Base-by-base conservation (phyloP, 2,329 filamentous ascomycete genomes). In the Lecanosticta acicola region DNA sequence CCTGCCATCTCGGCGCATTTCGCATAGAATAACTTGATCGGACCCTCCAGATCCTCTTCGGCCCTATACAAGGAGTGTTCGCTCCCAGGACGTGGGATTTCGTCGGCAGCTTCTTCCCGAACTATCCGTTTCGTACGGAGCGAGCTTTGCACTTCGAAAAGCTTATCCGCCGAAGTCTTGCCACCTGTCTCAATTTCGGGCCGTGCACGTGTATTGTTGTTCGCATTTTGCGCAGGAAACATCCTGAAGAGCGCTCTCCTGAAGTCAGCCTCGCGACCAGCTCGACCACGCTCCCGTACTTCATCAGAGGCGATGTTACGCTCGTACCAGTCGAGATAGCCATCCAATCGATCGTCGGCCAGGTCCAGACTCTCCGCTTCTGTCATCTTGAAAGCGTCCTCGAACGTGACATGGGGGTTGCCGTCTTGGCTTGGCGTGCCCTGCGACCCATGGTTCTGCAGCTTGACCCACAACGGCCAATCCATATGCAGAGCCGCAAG, bases 321-420 rank as follows among this genome's bases (percentile, higher is more conserved):
- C 60, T 86, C 81, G 61, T 85, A 90, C 81, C 85, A 93, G 64
- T 87, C 79, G 66, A 94, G 73, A 59, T 89, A 91, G 48, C 84
- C 77, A 58, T 90, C 85, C 32, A 91, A 68, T 51, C 84, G 75
- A 17, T 74, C 67, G 3, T 73, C 67, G 2, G 69, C 72, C 78
- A 90, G 82, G 1, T 69, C 63, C 33, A 82, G 73, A 7, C 87
- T 75, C 55, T 87, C 77, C 3, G 70, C 68, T 45, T 85, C 81
- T 4, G 72, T 76, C 17, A 84, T 63, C 66, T 59, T 80, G 73
- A 55, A 75, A 62, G 62, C 69, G 63, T 66, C 68, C 65, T 55
- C 68, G 64, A 57, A 72, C 51, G 48, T 61, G 63, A 55, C 29
- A 32, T 41, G 41, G 36, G 42, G 49, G 19, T 50, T 32, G 18